Evolutionary conservation across 441 rosid genomes (phyloP), one percentile per base, ranked within the genome.

Genomic region (Biscutella auriculata): DNA sequence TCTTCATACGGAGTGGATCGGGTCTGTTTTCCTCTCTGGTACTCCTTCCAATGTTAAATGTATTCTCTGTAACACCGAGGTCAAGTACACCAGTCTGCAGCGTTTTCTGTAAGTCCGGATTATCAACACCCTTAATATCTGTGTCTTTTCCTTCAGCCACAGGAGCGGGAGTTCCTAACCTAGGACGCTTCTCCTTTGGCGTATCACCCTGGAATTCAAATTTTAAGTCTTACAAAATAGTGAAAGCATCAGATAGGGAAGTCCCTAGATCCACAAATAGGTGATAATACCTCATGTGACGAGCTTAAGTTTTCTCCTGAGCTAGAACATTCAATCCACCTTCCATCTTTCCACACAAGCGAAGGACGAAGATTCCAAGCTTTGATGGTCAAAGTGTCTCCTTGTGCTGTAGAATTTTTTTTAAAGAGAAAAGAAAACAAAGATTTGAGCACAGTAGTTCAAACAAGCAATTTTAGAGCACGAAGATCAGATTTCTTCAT

Each of bases 361-460:
- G 96, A 90, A 51, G 96, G 84, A 33, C 95, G 85, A 52, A 94
- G 94, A 75, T 85, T 76, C 93, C 95, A 87, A 17, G 87, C 81
- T 76, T 72, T 79, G 47, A 82, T 69, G 21, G 55, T 68, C 48
- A 79, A 50, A 16, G 76, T 83, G 71, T 87, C 83, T 57, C 89
- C 88, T 62, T 71, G 83, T 28, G 79, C 99, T 93, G 82, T 63
- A 75, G 26, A 43, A 8, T 6, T 23, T 21, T 0, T 10, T 3
- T 34, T 15, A 6, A 8, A 6, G 2, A 57, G 15, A 25, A 17
- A 33, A 33, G 8, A 11, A 19, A 19, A 19, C n/a, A 19, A 4
- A 9, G 9, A 27, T 42, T 23, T 34, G 50, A 34, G 55, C 45
- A 35, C 28, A 67, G 6, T 26, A 29, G 23, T 19, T 21, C 49